A percentile compares a stretch with the other conserved stretches of the same genome.
Conservation (phyloP, 257 asterid genomes). For the Datura wrightii region DNA sequence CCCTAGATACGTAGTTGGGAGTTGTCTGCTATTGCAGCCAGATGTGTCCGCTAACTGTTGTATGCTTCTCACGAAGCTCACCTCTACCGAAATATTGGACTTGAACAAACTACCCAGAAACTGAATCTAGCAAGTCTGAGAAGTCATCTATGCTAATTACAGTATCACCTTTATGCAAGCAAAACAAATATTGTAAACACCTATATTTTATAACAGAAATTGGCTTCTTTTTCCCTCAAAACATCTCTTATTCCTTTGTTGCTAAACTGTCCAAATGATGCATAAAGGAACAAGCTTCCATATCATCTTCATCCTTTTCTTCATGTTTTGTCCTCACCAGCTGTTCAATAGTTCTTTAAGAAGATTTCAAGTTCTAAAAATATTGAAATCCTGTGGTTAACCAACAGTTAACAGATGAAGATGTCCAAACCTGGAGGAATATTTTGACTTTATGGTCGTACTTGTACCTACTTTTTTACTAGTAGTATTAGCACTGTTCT, state of each 20-base stretch:
- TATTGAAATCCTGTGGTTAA: not conserved
- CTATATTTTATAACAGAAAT: not conserved
- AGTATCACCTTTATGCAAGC: not conserved
- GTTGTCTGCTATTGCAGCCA: not conserved
- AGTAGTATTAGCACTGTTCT: too few relatives aligned
- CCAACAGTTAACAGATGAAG: conserved; percentile 15
- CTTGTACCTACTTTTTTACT: too few relatives aligned
- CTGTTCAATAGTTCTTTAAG: conserved; percentile 20
- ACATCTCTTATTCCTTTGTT: conserved; percentile 11
- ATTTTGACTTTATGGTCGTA: not conserved
- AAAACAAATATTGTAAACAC: not conserved
- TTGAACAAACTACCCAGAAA: not conserved
- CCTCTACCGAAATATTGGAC: conserved; percentile 5
- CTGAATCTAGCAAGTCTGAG: not conserved
- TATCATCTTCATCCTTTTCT: conserved; percentile 8
- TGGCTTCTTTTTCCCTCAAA: not conserved
- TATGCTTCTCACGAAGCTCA: not conserved
- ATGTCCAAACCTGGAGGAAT: conserved; percentile 8
- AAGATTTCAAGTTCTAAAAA: not conserved
- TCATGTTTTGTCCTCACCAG: not conserved
- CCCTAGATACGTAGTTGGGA: not conserved
- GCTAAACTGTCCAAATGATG: conserved; percentile 15
- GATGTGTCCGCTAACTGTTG: not conserved
- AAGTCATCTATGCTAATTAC: conserved; percentile 2
- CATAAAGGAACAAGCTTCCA: not conserved